Conservation (phyloP, 1,139 yeast species). For the Kluyveromyces marxianus region DNA sequence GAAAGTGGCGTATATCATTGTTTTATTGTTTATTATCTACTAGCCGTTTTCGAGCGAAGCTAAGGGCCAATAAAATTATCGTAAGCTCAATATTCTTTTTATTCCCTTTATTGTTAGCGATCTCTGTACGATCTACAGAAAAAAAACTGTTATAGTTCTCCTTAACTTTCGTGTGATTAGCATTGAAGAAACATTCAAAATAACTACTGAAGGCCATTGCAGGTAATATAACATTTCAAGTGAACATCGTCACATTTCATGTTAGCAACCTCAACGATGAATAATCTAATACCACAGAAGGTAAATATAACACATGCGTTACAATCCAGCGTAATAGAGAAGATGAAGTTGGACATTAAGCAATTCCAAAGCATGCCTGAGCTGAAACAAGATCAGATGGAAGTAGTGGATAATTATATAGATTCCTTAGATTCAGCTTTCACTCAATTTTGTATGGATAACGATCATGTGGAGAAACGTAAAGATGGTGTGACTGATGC, state of each 20-base stretch:
- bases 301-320: constrained; percentile 29
- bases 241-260: no score
- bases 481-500: constrained; percentile 20
- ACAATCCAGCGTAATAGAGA: constrained; percentile 23
- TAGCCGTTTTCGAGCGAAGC: no score
- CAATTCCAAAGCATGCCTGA: constrained; percentile 12
- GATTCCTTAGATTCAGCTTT: constrained; percentile 19
- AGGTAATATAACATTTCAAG: no score
- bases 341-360: constrained; percentile 23
- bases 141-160: no score
- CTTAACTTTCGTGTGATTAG: no score
- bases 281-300: constrained; percentile 20
- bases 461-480: constrained; percentile 21
- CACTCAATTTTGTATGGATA: constrained; percentile 24
- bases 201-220: no score
- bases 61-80: no score
- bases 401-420: constrained; percentile 19
- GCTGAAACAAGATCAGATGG: constrained; percentile 15
- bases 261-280: background rate
- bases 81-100: no score
- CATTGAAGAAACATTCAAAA: no score
- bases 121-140: no score
- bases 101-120: no score
- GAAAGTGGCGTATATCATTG: background rate
- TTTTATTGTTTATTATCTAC: no score